Percentiles rank a stretch among this genome's conserved stretches.
Conservation (phyloP, 352 stramenopile genomes). For the Thalassiosira mediterranea region DNA sequence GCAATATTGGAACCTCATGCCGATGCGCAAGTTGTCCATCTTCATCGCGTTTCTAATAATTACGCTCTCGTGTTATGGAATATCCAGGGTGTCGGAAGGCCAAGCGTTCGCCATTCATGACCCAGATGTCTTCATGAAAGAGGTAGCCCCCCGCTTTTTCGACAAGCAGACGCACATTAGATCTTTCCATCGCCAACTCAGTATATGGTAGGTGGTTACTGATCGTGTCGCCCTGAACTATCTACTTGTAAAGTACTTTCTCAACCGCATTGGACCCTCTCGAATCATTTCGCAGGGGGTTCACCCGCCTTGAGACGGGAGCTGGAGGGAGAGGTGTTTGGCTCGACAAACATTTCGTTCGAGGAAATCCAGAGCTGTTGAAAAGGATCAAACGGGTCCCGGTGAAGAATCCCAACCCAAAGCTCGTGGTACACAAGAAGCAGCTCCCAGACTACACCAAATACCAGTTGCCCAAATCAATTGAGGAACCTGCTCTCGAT, state of each 20-base stretch:
- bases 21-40: neutral
- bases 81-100: slow-evolving; percentile 34
- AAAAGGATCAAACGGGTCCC: slow-evolving; percentile 31
- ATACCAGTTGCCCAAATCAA: too few relatives aligned
- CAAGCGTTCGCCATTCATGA: slow-evolving; percentile 38
- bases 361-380: slow-evolving; percentile 25
- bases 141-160: slow-evolving; percentile 32
- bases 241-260: neutral
- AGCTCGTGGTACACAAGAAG: too few relatives aligned
- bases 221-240: neutral
- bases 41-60: neutral
- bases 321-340: slow-evolving; percentile 30
- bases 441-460: too few relatives aligned
- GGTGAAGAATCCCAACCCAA: slow-evolving; percentile 22
- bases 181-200: slow-evolving; percentile 41
- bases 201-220: slow-evolving; percentile 24
- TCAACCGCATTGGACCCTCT: neutral
- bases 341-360: slow-evolving; percentile 33
- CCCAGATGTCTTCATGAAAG: slow-evolving; percentile 28
- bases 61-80: neutral
- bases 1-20: neutral
- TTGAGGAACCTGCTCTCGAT: too few relatives aligned
- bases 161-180: slow-evolving; percentile 29
- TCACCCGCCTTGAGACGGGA: slow-evolving; percentile 33
- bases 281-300: slow-evolving; percentile 16